phyloP scores from a whole-genome alignment of 495 filamentous ascomycete species.

The Pseudevernia furfuracea region DNA sequence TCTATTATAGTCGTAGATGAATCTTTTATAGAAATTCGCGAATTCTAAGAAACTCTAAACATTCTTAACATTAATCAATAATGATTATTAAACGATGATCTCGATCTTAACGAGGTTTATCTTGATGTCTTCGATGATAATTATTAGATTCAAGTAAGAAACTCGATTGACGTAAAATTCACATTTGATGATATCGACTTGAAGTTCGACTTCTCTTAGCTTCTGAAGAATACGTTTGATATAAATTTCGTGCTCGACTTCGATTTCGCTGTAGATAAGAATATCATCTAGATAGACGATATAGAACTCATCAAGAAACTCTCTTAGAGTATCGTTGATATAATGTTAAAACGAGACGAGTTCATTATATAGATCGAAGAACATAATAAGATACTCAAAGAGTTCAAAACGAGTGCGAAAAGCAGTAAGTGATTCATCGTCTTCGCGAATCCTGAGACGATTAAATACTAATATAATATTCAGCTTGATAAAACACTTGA shows the following conservation, averaged over 20 bases:
- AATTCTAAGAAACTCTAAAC: not conserved
- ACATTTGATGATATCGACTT: slow-evolving; percentile 25
- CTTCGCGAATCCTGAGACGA: slow-evolving; percentile 23
- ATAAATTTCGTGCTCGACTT: slow-evolving; percentile 17
- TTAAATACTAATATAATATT: slow-evolving; percentile 29
- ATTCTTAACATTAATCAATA: not conserved
- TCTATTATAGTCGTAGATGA: not conserved
- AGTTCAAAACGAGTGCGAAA: slow-evolving; percentile 31
- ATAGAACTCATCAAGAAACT: not conserved
- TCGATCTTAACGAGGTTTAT: slow-evolving; percentile 14
- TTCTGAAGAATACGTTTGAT: slow-evolving; percentile 15
- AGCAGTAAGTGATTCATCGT: slow-evolving; percentile 32
- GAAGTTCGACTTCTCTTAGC: slow-evolving; percentile 17
- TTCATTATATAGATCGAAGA: slow-evolving; percentile 27
- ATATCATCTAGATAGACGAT: slow-evolving; percentile 14
- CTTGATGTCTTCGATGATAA: slow-evolving; percentile 21
- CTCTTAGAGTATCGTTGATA: slow-evolving; percentile 27
- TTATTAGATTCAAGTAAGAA: slow-evolving; percentile 26
- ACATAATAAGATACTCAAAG: slow-evolving; percentile 29
- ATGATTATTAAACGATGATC: not conserved
- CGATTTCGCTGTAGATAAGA: slow-evolving; percentile 21
- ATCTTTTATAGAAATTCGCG: slow-evolving; percentile 4
- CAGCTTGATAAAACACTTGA: slow-evolving; percentile 36
- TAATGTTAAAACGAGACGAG: slow-evolving; percentile 27
- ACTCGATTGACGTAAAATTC: slow-evolving; percentile 24